Evolutionary conservation across 352 stramenopile genomes (phyloP).

Genomic region (Lagenidium sp.): DNA sequence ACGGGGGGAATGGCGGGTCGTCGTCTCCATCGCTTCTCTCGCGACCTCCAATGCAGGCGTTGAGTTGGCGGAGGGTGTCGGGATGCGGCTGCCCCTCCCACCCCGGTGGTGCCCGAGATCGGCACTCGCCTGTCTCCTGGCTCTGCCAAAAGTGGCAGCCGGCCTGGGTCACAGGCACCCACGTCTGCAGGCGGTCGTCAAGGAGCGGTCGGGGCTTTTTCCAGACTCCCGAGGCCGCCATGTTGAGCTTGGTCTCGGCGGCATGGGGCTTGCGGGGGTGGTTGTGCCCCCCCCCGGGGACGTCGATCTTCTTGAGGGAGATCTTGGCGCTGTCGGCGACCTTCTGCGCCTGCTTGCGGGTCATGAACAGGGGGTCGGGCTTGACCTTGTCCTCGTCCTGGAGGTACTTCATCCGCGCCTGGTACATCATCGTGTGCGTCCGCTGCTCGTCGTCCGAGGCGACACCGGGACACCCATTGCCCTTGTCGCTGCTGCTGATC

Average conservation of each 20-base stretch:
- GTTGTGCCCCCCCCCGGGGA: slow-evolving; percentile 1
- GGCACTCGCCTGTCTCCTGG: slow-evolving; percentile 54
- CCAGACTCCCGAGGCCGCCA: not conserved
- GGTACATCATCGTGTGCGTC: slow-evolving; percentile 69
- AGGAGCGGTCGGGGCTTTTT: slow-evolving; percentile 1
- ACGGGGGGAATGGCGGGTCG: slow-evolving; percentile 38
- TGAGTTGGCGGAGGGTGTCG: not conserved
- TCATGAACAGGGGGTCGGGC: slow-evolving; percentile 63
- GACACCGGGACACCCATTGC: not conserved
- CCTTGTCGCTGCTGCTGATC: not conserved
- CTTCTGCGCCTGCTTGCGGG: slow-evolving; percentile 69
- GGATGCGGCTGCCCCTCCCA: slow-evolving; percentile 9
- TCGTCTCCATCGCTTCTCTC: slow-evolving; percentile 10
- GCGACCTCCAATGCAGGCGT: not conserved
- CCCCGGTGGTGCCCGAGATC: slow-evolving; percentile 11
- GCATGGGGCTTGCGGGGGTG: too few relatives aligned
- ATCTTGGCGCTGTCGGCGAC: slow-evolving; percentile 28
- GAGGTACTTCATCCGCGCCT: slow-evolving; percentile 70
- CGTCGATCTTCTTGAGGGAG: slow-evolving; percentile 37
- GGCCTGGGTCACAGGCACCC: slow-evolving; percentile 51
- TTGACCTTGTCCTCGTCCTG: slow-evolving; percentile 31
- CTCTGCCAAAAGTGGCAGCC: slow-evolving; percentile 76
- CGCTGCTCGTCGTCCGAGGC: slow-evolving; percentile 29
- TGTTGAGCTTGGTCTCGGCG: too few relatives aligned
- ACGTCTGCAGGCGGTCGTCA: slow-evolving; percentile 32